These are phyloP conservation scores for Lyophyllum semitale DNA, from an alignment of 768 basidiomycete genomes.

Conservation along the genomic window DNA sequence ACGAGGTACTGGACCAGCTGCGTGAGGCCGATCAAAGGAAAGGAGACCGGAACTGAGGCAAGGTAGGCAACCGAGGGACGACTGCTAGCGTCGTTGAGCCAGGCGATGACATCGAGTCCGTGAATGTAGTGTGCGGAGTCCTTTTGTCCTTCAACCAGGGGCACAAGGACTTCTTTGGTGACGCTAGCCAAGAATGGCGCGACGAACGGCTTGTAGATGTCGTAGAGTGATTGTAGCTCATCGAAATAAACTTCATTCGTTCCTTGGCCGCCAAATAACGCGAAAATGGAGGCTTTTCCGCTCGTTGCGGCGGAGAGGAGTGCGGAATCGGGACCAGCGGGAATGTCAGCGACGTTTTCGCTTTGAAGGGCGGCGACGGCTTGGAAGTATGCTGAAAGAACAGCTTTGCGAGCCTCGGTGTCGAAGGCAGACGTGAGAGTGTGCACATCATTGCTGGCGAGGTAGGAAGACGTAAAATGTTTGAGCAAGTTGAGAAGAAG, in stretches of 20 bases:
- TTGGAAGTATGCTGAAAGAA: constrained; percentile 78
- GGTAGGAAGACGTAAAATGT: constrained; percentile 77
- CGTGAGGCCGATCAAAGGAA: constrained; percentile 95
- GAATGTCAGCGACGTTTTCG: constrained; percentile 54
- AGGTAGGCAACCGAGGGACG: constrained; percentile 86
- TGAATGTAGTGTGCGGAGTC: constrained; percentile 70
- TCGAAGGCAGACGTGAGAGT: constrained; percentile 76
- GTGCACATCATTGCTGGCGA: constrained; percentile 77
- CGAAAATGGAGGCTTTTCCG: constrained; percentile 80
- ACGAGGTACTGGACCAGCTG: constrained; percentile 93
- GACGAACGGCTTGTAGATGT: constrained; percentile 90
- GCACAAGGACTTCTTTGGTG: constrained; percentile 66
- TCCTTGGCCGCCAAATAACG: constrained; percentile 96
- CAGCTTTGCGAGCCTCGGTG: constrained; percentile 70
- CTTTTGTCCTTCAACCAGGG: constrained; percentile 64
- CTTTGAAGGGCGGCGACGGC: constrained; percentile 73
- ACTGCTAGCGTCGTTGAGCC: constrained; percentile 72
- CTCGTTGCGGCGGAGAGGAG: constrained; percentile 63
- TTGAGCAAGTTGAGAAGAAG: constrained; percentile 76
- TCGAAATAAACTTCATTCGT: constrained; percentile 98
- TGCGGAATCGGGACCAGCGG: constrained; percentile 62
- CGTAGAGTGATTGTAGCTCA: constrained; percentile 88
- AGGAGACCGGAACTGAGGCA: constrained; percentile 90
- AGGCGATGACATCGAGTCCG: constrained; percentile 80
- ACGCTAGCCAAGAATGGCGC: constrained; percentile 65